Evolutionary conservation across 805 yeast genomes (phyloP).

Genomic region (Zygotorulaspora danielsina): DNA sequence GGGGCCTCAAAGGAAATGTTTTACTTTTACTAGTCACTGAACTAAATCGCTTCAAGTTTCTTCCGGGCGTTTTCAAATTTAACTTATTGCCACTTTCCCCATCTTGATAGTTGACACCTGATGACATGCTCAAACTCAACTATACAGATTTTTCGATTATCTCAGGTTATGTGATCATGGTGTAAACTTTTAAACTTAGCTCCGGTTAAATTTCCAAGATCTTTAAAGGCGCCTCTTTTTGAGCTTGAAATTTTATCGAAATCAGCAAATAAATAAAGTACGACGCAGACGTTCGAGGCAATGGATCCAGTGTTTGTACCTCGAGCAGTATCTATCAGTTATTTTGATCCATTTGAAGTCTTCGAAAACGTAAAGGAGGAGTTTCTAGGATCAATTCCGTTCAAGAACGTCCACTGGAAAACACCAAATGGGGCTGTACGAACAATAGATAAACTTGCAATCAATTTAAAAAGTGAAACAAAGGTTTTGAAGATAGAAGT

Average conservation of each 20-base stretch:
- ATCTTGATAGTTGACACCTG: neutral
- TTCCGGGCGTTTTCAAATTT: conserved; percentile 19
- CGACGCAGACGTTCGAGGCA: neutral
- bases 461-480: conserved; percentile 23
- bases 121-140: neutral
- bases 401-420: conserved; percentile 35
- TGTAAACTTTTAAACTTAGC: no score
- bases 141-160: no score
- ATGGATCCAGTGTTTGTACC: conserved; percentile 6
- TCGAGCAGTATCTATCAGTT: conserved; percentile 23
- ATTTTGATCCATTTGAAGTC: conserved; percentile 37
- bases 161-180: neutral
- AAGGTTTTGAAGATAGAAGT: conserved; percentile 4
- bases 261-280: neutral
- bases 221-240: neutral
- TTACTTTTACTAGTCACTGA: conserved; percentile 8
- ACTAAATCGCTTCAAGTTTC: conserved; percentile 20
- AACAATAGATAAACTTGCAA: conserved; percentile 25
- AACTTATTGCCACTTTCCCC: conserved; percentile 4
- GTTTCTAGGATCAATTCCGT: conserved; percentile 28
- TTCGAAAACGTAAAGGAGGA: conserved; percentile 32
- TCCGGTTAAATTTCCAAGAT: neutral
- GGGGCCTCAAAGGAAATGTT: neutral
- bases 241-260: neutral
- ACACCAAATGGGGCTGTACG: conserved; percentile 24